Evolutionary conservation across 805 yeast genomes (phyloP).

Genomic region (Monosporozyma unispora): DNA sequence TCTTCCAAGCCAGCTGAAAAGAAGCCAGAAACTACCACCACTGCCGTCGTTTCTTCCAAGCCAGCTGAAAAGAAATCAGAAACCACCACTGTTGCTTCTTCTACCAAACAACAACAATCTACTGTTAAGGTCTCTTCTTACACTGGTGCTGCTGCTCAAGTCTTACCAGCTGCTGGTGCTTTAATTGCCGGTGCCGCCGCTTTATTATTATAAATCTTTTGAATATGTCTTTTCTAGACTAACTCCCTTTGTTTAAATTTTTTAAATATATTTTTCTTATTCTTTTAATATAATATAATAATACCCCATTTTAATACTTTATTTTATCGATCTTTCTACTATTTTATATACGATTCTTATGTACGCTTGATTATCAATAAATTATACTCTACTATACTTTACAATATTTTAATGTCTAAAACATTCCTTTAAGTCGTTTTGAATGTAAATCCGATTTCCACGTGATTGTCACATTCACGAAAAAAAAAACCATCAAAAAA

Average conservation of each 20-base stretch:
- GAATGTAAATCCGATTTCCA: too few relatives aligned
- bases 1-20: constrained; percentile 14
- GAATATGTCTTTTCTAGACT: too few relatives aligned
- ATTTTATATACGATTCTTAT: background rate
- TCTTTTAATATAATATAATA: background rate
- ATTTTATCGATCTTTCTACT: background rate
- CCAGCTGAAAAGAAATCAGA: constrained; percentile 14
- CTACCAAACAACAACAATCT: constrained; percentile 7
- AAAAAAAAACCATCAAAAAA: too few relatives aligned
- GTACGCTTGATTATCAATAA: too few relatives aligned
- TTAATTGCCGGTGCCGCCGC: constrained; percentile 42
- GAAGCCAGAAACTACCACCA: constrained; percentile 18
- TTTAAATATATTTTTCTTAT: background rate
- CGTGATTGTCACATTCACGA: too few relatives aligned
- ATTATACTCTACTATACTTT: too few relatives aligned
- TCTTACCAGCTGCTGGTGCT: constrained; percentile 41
- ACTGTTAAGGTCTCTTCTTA: constrained; percentile 22
- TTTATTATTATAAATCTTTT: constrained; percentile 34
- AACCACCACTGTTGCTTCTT: constrained; percentile 16
- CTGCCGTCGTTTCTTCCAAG: too few relatives aligned
- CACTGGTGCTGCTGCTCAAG: constrained; percentile 39
- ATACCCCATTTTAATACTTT: too few relatives aligned
- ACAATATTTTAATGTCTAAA: too few relatives aligned
- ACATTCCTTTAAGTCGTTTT: too few relatives aligned
- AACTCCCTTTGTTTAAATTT: background rate